Base-by-base conservation (phyloP, 202 grass and related monocot species). In the Carex arenaria region DNA sequence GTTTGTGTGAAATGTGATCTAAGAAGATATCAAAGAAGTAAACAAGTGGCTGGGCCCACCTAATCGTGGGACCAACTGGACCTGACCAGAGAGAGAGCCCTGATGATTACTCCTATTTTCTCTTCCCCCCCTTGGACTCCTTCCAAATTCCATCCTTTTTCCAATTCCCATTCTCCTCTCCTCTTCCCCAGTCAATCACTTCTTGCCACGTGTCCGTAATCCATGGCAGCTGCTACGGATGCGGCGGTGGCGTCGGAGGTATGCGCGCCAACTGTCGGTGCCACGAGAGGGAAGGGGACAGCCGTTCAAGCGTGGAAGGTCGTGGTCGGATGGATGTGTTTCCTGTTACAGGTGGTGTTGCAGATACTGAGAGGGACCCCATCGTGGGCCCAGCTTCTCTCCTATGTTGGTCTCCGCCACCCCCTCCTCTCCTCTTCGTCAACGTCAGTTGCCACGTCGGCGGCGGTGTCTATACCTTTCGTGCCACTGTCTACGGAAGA, bases 351-450 rank as follows among this genome's bases (percentile, higher is more conserved):
- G 76, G 70, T 93, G 67, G 84, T 99, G 67, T 85, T 96, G 63
- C 93, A 96, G 91, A 93, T 96, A 85, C 89, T 96, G 63, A 88
- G 96, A 52, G 91, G 89, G n/a, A 96, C 93, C 17, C 96, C 96
- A 4, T 96, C 96, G 61, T 94, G 86, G 80, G 73, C 91, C 17
- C 96, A 96, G 88, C 88, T 96, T 77, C 88, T 99, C 11, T 92
- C 96, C 82, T 99, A 92, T 85, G 84, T 96, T 72, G 93, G 96
- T 64, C 86, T 99, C 80, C 96, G 93, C 47, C 86, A 94, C 78
- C 88, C 93, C 0, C 90, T 92, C 53, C 86, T 99, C 38, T 85
- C 91, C 57, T 84, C 78, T 23, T 51, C 84, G 42, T 5, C 66
- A 80, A 78, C 85, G 86, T 47, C 67, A 32, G 34, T 78, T 84